These are phyloP conservation scores for Xerocomus brunneocitrinus DNA, from an alignment of 768 basidiomycete species.

Conservation along the genomic window DNA sequence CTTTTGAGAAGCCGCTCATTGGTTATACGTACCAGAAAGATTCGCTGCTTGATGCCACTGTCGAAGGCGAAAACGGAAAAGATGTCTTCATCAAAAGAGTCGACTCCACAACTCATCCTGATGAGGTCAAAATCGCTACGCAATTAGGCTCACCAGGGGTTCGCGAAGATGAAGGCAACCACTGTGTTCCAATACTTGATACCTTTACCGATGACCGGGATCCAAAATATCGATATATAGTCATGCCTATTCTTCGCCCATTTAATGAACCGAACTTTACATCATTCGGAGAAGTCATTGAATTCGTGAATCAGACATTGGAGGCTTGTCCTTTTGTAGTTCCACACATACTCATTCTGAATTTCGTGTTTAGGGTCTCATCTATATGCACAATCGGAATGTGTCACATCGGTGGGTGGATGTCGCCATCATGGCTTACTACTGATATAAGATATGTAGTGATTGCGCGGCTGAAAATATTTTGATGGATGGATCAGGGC, in stretches of 20 bases:
- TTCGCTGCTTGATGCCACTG: slow-evolving; percentile 11
- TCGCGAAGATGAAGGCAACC: slow-evolving; percentile 4
- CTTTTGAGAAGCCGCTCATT: too few relatives aligned
- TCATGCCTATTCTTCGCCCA: slow-evolving; percentile 27
- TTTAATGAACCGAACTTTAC: slow-evolving; percentile 23
- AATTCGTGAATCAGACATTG: slow-evolving; percentile 25
- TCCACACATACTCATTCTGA: too few relatives aligned
- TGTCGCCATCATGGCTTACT: too few relatives aligned
- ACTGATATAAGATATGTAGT: too few relatives aligned
- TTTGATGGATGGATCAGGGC: slow-evolving; percentile 30
- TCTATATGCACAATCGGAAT: too few relatives aligned
- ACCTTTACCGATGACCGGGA: slow-evolving; percentile 13
- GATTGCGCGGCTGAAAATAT: too few relatives aligned
- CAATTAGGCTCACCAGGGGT: neutral
- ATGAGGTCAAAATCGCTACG: slow-evolving; percentile 6
- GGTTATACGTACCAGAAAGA: too few relatives aligned
- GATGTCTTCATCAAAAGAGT: slow-evolving; percentile 16
- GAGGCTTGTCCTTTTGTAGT: slow-evolving; percentile 20
- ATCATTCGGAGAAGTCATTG: slow-evolving; percentile 21
- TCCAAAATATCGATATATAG: slow-evolving; percentile 16
- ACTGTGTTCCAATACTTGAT: slow-evolving; percentile 20
- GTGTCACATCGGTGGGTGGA: too few relatives aligned
- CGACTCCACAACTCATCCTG: neutral
- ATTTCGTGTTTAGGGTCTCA: too few relatives aligned
- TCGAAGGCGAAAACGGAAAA: neutral